Evolutionary conservation across 1,139 yeast genomes (phyloP).

Genomic region (Taiozyma sp.): DNA sequence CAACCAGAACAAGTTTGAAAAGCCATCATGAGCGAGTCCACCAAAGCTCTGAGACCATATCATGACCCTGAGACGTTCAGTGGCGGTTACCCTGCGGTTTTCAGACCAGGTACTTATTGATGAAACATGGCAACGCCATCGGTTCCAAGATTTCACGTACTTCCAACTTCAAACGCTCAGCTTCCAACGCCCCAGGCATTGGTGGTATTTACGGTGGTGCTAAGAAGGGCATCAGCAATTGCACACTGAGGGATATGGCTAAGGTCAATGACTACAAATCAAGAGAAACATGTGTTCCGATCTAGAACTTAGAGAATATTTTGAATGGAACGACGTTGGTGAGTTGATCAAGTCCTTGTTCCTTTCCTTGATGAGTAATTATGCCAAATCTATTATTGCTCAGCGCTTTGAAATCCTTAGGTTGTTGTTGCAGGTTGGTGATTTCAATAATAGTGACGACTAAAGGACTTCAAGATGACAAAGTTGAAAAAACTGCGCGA

Average conservation of each 20-base stretch:
- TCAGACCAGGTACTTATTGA: constrained; percentile 26
- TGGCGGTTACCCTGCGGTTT: constrained; percentile 1
- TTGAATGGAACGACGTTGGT: constrained; percentile 52
- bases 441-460: constrained; percentile 28
- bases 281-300: constrained; percentile 50
- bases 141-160: constrained; percentile 30
- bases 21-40: constrained; percentile 4
- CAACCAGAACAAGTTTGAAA: not conserved
- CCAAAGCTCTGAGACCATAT: constrained; percentile 50
- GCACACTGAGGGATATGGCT: constrained; percentile 17
- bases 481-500: not conserved
- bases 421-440: constrained; percentile 76
- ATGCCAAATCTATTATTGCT: constrained; percentile 59
- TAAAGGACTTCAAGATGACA: not conserved
- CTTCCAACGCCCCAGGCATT: constrained; percentile 7
- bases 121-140: constrained; percentile 29
- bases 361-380: constrained; percentile 61
- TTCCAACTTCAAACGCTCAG: constrained; percentile 7
- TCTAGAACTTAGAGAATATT: constrained; percentile 57
- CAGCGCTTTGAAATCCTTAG: constrained; percentile 91
- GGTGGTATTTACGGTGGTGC: constrained; percentile 1
- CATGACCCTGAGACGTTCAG: constrained; percentile 67
- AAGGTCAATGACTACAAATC: constrained; percentile 22
- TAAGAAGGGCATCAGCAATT: constrained; percentile 1
- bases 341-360: constrained; percentile 51